Base-by-base conservation (phyloP, 768 basidiomycete genomes). In the Trametes punicea region DNA sequence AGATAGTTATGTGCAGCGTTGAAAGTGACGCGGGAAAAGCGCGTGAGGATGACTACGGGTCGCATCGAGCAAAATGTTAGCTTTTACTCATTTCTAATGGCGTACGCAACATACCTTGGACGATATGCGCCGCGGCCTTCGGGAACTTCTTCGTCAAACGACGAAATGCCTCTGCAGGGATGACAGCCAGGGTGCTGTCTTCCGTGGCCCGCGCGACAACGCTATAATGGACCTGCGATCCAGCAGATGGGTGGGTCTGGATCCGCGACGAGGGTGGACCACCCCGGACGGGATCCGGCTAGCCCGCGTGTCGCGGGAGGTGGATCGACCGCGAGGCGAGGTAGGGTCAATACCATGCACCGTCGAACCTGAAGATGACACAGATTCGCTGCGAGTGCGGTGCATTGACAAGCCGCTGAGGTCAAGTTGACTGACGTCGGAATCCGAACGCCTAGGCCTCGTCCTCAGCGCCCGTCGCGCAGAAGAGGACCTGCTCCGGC, bases 21-120 rank as follows among this genome's bases (percentile, higher is more conserved):
- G 76, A 99, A 98, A 0, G 97, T 99, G 10, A 98, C 97, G 23
- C 97, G 84, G 20, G 94, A 93, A 68, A 99, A 96, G 2, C 97
- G 83, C 3, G 97, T 97, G 57, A 99, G 74, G 58, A 99, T 97
- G 30, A 98, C 95, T 64, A 49, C 55, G 42, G 6, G 41, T 44
- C 36, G n/a, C 30, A 21, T 33, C 36, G 49, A n/a, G n/a, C n/a
- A n/a, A n/a, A n/a, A n/a, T n/a, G n/a, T n/a, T n/a, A n/a, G n/a
- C n/a, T n/a, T n/a, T n/a, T n/a, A n/a, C n/a, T n/a, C n/a, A n/a
- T n/a, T n/a, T n/a, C n/a, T n/a, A n/a, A n/a, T n/a, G n/a, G n/a
- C n/a, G n/a, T n/a, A n/a, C n/a, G n/a, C n/a, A n/a, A n/a, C n/a
- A n/a, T 65, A 85, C 93, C 93, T 81, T 95, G 92, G 0, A 97